Evolutionary conservation across 768 basidiomycete genomes (phyloP).

Genomic region (Suillus tomentosus): DNA sequence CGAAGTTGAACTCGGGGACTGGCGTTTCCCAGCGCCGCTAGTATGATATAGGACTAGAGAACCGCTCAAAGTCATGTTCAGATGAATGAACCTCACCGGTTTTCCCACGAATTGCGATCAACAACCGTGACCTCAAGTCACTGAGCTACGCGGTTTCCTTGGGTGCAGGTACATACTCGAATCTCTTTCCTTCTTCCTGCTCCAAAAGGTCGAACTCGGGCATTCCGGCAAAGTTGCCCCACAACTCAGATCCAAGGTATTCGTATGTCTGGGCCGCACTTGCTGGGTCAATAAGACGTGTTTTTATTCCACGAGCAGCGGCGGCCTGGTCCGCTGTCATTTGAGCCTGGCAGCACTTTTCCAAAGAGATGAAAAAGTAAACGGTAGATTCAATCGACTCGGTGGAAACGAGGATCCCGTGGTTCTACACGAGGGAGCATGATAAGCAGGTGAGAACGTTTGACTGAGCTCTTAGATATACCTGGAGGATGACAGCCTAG

Average conservation of each 20-base stretch:
- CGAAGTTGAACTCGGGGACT: too few species aligned
- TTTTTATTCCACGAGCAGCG: slow-evolving; percentile 17
- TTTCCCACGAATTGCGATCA: too few species aligned
- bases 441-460: neutral
- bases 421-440: slow-evolving; percentile 21
- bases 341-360: slow-evolving; percentile 34
- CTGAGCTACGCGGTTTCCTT: neutral
- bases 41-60: too few species aligned
- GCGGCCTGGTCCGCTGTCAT: slow-evolving; percentile 33
- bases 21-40: too few species aligned
- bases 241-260: slow-evolving; percentile 27
- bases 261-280: slow-evolving; percentile 25
- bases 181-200: slow-evolving; percentile 33
- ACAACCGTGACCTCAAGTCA: too few species aligned
- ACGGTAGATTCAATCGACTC: slow-evolving; percentile 28
- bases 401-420: slow-evolving; percentile 28
- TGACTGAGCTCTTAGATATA: neutral
- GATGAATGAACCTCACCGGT: too few species aligned
- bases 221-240: slow-evolving; percentile 41
- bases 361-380: slow-evolving; percentile 27
- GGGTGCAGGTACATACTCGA: slow-evolving; percentile 9
- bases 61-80: too few species aligned
- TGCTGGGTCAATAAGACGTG: slow-evolving; percentile 17
- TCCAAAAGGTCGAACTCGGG: slow-evolving; percentile 42
- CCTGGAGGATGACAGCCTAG: slow-evolving; percentile 28